A percentile compares a stretch with the other conserved stretches of the same genome.
Evolutionary conservation across 2,329 filamentous ascomycete species (phyloP).

Genomic region (Diaporthe amygdali): DNA sequence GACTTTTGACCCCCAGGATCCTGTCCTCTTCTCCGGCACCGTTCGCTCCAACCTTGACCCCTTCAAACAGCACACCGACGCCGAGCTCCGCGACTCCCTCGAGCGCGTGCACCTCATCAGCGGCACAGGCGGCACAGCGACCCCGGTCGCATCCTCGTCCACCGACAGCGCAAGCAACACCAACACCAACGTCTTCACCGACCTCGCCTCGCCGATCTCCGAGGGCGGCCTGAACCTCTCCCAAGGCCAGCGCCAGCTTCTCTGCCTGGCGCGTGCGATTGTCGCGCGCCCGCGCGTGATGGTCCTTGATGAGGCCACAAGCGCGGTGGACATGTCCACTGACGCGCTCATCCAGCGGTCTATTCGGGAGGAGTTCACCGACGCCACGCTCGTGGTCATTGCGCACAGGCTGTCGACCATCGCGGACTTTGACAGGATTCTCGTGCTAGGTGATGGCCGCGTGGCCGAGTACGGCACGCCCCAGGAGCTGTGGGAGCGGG

Average conservation of each 20-base stretch:
- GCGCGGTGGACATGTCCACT: slow-evolving; percentile 78
- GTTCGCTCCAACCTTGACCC: slow-evolving; percentile 79
- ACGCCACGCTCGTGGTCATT: slow-evolving; percentile 74
- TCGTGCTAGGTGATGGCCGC: slow-evolving; percentile 71
- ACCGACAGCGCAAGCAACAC: slow-evolving; percentile 41
- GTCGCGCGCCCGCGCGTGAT: slow-evolving; percentile 76
- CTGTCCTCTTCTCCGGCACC: slow-evolving; percentile 81
- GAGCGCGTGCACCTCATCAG: slow-evolving; percentile 69
- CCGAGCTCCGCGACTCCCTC: slow-evolving; percentile 72
- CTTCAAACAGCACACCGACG: slow-evolving; percentile 72
- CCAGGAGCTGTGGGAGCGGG: slow-evolving; percentile 61
- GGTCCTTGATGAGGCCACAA: slow-evolving; percentile 81
- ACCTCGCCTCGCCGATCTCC: slow-evolving; percentile 67
- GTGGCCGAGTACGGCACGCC: slow-evolving; percentile 73
- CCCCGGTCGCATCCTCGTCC: slow-evolving; percentile 45
- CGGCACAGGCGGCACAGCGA: slow-evolving; percentile 42
- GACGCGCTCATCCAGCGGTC: slow-evolving; percentile 75
- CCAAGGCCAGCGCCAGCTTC: slow-evolving; percentile 77
- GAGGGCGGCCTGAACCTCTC: slow-evolving; percentile 78
- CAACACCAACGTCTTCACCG: slow-evolving; percentile 71
- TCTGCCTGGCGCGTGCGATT: slow-evolving; percentile 76
- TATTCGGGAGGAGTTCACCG: slow-evolving; percentile 74
- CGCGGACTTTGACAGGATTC: slow-evolving; percentile 76
- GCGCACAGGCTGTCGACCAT: slow-evolving; percentile 79
- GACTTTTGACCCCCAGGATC: slow-evolving; percentile 57